Conservation (phyloP, 2,329 filamentous ascomycete species). For the Madurella fahalii region DNA sequence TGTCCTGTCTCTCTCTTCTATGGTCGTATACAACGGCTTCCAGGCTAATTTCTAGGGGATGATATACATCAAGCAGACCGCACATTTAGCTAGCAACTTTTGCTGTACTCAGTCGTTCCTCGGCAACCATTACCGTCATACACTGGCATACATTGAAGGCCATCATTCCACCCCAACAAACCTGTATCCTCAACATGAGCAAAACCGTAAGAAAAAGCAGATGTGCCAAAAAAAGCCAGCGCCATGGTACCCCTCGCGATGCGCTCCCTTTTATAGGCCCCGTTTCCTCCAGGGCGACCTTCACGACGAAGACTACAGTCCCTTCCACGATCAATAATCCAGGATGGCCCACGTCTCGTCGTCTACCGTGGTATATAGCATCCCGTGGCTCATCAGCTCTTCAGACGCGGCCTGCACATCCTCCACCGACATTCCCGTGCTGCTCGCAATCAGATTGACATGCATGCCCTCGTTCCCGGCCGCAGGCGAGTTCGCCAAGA, state of each 20-base stretch:
- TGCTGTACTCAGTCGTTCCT: not conserved
- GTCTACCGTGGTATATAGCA: conserved; percentile 88
- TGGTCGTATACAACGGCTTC: not conserved
- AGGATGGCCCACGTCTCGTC: conserved; percentile 88
- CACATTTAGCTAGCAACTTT: not conserved
- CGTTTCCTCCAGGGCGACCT: not conserved
- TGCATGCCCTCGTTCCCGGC: conserved; percentile 80
- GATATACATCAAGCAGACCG: not conserved
- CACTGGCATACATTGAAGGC: not conserved
- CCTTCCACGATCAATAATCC: conserved; percentile 48
- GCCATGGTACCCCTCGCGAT: conserved; percentile 15
- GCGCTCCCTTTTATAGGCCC: not conserved
- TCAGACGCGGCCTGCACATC: conserved; percentile 77
- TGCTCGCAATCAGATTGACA: conserved; percentile 68
- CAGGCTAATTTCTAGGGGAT: not conserved
- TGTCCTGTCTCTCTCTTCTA: not conserved
- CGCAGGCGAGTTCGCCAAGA: conserved; percentile 62
- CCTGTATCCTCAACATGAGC: conserved; percentile 6
- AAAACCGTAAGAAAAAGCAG: not conserved
- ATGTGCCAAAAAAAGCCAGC: conserved; percentile 2
- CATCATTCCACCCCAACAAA: not conserved
- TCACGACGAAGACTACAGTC: not conserved
- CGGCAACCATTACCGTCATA: not conserved
- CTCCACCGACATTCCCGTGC: conserved; percentile 59
- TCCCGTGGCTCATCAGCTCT: conserved; percentile 67